phyloP scores from a whole-genome alignment of 2,329 filamentous ascomycete genomes.

The Cladosporium sp. region DNA sequence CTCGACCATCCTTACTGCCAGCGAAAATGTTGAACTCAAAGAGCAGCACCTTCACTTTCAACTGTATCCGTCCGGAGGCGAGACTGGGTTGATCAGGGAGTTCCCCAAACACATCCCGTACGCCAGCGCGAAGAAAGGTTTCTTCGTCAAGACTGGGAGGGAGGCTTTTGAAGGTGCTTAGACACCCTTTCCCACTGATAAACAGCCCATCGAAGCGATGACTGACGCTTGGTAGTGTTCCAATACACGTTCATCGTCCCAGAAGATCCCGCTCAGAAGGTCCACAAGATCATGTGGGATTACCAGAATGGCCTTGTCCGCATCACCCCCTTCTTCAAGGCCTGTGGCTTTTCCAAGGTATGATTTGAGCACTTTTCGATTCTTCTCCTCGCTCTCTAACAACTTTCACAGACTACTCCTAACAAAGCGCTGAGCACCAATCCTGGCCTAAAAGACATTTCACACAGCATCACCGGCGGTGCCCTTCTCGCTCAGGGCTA shows the following conservation, averaged over 20 bases:
- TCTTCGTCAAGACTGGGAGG: constrained; percentile 78
- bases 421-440: constrained; percentile 70
- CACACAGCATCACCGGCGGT: constrained; percentile 91
- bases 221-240: constrained; percentile 56
- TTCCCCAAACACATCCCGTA: constrained; percentile 73
- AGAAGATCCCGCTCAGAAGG: constrained; percentile 53
- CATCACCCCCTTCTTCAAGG: constrained; percentile 94
- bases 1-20: constrained; percentile 19
- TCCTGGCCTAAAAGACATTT: constrained; percentile 76
- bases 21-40: constrained; percentile 44
- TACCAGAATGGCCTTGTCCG: constrained; percentile 92
- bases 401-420: constrained; percentile 68
- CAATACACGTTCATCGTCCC: constrained; percentile 77
- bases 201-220: not conserved
- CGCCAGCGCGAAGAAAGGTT: constrained; percentile 88
- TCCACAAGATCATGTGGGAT: constrained; percentile 77
- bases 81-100: constrained; percentile 41
- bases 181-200: not conserved
- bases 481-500: constrained; percentile 91
- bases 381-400: not conserved
- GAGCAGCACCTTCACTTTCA: constrained; percentile 59
- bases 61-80: constrained; percentile 61
- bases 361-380: constrained; percentile 19
- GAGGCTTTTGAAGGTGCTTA: constrained; percentile 80
- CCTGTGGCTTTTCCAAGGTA: constrained; percentile 82